phyloP scores from a whole-genome alignment of 1,284 basidiomycete genomes.

The Ceratobasidium sp. region DNA sequence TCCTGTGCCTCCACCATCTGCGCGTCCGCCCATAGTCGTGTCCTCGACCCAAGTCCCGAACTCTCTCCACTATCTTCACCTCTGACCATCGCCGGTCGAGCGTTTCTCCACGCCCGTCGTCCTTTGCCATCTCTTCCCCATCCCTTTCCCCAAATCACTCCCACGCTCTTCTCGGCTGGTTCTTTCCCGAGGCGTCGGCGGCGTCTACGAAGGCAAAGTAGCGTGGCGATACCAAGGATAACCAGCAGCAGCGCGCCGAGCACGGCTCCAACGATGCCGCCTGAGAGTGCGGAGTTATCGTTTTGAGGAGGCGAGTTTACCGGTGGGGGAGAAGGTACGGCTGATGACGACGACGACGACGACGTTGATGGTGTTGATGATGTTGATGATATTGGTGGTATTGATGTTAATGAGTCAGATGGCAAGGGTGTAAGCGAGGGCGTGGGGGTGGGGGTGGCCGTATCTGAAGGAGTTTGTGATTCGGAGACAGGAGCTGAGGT shows the following conservation, averaged over 20 bases:
- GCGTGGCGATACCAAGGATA: slow-evolving; percentile 23
- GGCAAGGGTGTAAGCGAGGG: neutral
- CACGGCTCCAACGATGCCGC: slow-evolving; percentile 28
- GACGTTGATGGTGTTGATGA: neutral
- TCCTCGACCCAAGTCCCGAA: neutral
- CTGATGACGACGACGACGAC: neutral
- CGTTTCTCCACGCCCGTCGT: neutral
- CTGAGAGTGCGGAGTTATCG: slow-evolving; percentile 12
- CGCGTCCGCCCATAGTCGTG: neutral
- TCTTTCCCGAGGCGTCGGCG: slow-evolving; percentile 16
- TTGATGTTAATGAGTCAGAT: neutral
- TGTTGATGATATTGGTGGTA: neutral
- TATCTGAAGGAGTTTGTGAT: neutral
- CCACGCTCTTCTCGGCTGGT: slow-evolving; percentile 6
- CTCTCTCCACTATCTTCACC: slow-evolving; percentile 2
- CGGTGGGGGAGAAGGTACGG: neutral
- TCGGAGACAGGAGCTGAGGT: too few relatives aligned
- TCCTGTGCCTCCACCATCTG: neutral
- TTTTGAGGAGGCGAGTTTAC: neutral
- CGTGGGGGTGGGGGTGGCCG: neutral
- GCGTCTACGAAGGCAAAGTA: slow-evolving; percentile 22
- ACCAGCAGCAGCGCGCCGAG: slow-evolving; percentile 6
- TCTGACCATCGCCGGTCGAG: neutral
- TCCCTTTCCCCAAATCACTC: slow-evolving; percentile 37
- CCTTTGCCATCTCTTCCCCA: slow-evolving; percentile 32